These are phyloP conservation scores for Fusarium annulatum DNA, from an alignment of 2,329 filamentous ascomycete genomes.

Conservation along the genomic window DNA sequence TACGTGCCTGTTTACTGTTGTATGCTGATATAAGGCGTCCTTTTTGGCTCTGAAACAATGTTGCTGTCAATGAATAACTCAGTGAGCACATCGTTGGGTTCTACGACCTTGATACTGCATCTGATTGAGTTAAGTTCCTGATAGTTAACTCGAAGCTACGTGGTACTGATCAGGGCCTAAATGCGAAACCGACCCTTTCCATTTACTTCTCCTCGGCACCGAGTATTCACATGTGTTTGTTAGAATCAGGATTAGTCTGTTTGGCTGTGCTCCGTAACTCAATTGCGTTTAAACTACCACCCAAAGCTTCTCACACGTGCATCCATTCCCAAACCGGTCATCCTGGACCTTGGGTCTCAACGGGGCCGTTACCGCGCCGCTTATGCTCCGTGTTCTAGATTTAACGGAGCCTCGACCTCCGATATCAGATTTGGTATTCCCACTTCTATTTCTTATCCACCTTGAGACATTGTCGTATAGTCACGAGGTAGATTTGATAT, in stretches of 20 bases:
- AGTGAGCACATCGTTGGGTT: not conserved
- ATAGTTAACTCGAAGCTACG: not conserved
- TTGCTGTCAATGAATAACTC: not conserved
- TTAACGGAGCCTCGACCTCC: slow-evolving; percentile 14
- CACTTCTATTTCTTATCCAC: not conserved
- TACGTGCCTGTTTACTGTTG: not conserved
- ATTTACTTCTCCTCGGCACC: not conserved
- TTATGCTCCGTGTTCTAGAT: slow-evolving; percentile 7
- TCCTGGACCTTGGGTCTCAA: not conserved
- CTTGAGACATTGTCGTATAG: not conserved
- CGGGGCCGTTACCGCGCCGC: slow-evolving; percentile 1
- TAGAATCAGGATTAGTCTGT: not conserved
- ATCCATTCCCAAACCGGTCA: slow-evolving; percentile 10
- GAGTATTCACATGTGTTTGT: not conserved
- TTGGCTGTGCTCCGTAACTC: not conserved
- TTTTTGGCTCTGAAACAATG: not conserved
- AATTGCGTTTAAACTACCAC: not conserved
- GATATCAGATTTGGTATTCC: slow-evolving; percentile 5
- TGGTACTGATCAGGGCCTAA: not conserved
- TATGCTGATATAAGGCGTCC: not conserved
- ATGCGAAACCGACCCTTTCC: not conserved
- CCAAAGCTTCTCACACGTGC: not conserved
- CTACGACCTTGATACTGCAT: not conserved
- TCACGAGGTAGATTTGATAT: not conserved
- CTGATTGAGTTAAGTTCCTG: not conserved